These are phyloP conservation scores for Ophiosphaerella narmari DNA, from an alignment of 2,329 filamentous ascomycete species.

Conservation along the genomic window DNA sequence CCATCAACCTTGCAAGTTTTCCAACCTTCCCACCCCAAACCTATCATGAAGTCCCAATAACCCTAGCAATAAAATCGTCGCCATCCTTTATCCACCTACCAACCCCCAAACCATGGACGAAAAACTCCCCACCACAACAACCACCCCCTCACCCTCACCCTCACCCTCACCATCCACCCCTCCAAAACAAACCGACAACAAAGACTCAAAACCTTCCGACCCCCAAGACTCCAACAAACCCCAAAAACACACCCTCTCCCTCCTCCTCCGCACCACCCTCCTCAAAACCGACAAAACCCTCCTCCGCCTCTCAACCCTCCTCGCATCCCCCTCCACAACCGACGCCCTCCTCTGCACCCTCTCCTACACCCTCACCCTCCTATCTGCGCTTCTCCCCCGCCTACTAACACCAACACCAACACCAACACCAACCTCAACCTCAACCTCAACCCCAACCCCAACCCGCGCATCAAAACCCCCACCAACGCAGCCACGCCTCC, in stretches of 20 bases:
- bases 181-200: conserved; percentile 12
- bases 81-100: neutral
- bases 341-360: conserved; percentile 51
- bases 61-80: neutral
- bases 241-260: conserved; percentile 19
- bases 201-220: conserved; percentile 7
- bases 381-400: conserved; percentile 47
- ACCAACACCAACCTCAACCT: too few species aligned
- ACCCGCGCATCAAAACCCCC: conserved; percentile 44
- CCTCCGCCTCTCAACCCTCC: conserved; percentile 39
- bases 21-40: neutral
- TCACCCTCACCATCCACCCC: conserved; percentile 10
- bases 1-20: neutral
- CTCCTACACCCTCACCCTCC: conserved; percentile 50
- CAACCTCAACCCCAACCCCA: too few species aligned
- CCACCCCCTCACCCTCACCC: conserved; percentile 9
- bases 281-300: conserved; percentile 36
- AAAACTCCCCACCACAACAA: conserved; percentile 18
- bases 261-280: conserved; percentile 36
- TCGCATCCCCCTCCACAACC: conserved; percentile 48
- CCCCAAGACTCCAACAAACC: conserved; percentile 12
- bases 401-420: conserved; percentile 34
- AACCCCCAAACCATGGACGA: conserved; percentile 16
- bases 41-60: neutral
- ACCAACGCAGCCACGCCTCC: conserved; percentile 35